Evolutionary conservation across 2,329 filamentous ascomycete species (phyloP), one percentile per base, ranked within the genome.

Genomic region (Neurospora sp.): DNA sequence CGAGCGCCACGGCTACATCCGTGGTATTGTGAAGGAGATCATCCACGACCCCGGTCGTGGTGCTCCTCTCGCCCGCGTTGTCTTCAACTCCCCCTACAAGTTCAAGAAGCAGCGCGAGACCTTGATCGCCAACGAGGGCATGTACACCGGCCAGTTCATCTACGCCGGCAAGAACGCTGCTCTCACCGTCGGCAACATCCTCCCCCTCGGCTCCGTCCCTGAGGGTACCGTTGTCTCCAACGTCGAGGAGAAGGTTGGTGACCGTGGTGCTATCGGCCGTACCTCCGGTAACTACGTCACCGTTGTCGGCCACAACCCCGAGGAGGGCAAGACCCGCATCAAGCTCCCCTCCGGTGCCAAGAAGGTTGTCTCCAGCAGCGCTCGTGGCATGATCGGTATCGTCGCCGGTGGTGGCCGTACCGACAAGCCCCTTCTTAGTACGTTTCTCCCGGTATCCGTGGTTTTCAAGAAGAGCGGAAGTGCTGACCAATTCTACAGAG

Each of bases 111-210:
- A 93, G 83, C 95, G 91, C 84, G 94, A 99, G 91, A 99, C 96
- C 78, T 97, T 99, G 91, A 99, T 99, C 82, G 96, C 96, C 85
- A 99, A 98, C 87, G 96, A 98, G 89, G 96, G 96, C 87, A 97
- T 98, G 94, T 99, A 98, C 93, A 97, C 96, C 77, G 96, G 96
- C 83, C 96, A 99, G 86, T 99, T 99, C 90, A 93, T 99, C 91
- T 99, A 99, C 86, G 96, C 95, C 82, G 96, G 96, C 83, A 99
- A 99, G 93, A 96, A 97, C 87, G 96, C 96, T 80, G 88, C 91
- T 77, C 90, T 99, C 81, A 98, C 92, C 81, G 91, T 99, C 84
- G 96, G 96, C 84, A 99, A 99, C 89, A 86, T 99, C 82, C 93
- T 99, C 75, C 96, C 96, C 76, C 90, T 99, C 78, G 89, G 90